Conservation (phyloP, 192 early-diverging fungal genomes). For the Phycomyces nitens region DNA sequence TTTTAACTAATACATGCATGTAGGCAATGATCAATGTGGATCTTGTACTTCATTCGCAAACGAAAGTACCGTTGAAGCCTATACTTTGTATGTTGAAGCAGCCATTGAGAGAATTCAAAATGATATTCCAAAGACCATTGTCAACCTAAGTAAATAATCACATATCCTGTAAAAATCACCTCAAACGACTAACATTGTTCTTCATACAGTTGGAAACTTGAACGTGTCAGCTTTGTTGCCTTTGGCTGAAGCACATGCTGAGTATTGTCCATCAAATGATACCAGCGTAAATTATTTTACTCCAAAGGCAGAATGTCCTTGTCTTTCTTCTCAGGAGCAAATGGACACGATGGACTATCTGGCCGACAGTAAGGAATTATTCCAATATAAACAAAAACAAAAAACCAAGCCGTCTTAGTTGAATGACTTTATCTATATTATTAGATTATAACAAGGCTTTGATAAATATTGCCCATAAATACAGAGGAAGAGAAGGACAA, state of each 20-base stretch:
- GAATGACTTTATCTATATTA: not conserved
- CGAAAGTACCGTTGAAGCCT: conserved; percentile 7
- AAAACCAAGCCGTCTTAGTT: too few species aligned
- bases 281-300: not conserved
- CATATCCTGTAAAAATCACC: too few species aligned
- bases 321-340: not conserved
- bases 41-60: not conserved
- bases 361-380: not conserved
- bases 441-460: conserved; percentile 8
- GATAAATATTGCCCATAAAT: conserved; percentile 1
- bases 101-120: conserved; percentile 10
- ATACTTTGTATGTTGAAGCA: conserved; percentile 9
- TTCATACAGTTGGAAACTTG: conserved; percentile 2
- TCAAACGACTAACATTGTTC: not conserved
- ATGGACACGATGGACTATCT: conserved; percentile 5
- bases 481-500: not conserved
- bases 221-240: not conserved
- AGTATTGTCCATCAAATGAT: not conserved
- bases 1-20: not conserved
- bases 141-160: conserved; percentile 18
- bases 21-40: conserved; percentile 20
- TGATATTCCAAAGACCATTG: conserved; percentile 5
- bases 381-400: not conserved
- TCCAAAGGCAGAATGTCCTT: not conserved
- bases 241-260: not conserved